A percentile compares a stretch with the other conserved stretches of the same genome.
Conservation (phyloP, 1,284 basidiomycete species). For the Leucoagaricus sp. region DNA sequence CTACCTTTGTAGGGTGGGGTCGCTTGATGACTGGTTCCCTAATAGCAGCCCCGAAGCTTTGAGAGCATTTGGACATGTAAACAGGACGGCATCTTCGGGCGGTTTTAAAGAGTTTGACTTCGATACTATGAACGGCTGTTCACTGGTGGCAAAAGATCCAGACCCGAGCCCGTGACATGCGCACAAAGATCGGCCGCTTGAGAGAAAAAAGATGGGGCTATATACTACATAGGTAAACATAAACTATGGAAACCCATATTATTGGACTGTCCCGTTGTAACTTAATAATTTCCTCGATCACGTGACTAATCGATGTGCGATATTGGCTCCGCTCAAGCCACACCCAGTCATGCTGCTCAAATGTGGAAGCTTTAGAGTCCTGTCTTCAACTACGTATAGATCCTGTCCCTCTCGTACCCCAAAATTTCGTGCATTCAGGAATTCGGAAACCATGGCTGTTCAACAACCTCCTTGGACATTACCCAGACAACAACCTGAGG, state of each 20-base stretch:
- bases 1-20: not conserved
- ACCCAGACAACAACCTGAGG: conserved; percentile 48
- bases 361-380: conserved; percentile 22
- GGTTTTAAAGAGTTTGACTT: not conserved
- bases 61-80: not conserved
- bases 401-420: conserved; percentile 15
- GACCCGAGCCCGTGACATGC: no score
- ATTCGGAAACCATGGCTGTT: conserved; percentile 33
- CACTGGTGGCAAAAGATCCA: no score
- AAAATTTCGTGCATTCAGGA: conserved; percentile 10
- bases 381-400: conserved; percentile 19
- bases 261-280: not conserved
- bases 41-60: not conserved
- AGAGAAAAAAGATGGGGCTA: no score
- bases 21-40: not conserved
- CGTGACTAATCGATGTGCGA: conserved; percentile 24
- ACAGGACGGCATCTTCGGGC: not conserved
- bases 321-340: conserved; percentile 20
- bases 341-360: conserved; percentile 19
- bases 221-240: no score
- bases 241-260: no score
- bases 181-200: no score
- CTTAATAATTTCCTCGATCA: conserved; percentile 10
- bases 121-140: no score
- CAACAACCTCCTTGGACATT: conserved; percentile 60